Evolutionary conservation across 177 flowering plant species (phyloP).

Genomic region (Vitis hybrid): DNA sequence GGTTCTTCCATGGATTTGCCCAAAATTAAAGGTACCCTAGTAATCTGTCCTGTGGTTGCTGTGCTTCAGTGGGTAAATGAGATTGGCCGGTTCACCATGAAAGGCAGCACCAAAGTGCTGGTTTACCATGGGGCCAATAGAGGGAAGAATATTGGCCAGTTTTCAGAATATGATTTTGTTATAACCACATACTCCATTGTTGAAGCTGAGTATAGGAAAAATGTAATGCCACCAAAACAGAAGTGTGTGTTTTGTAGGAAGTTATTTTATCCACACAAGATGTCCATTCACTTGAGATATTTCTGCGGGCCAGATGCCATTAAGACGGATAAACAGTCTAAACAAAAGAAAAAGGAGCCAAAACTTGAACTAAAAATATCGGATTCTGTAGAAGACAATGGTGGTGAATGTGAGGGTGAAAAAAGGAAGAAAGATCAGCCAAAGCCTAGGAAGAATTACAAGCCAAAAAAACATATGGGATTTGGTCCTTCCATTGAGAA

Average conservation of each 20-base stretch:
- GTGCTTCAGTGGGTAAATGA: slow-evolving; percentile 83
- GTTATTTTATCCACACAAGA: slow-evolving; percentile 36
- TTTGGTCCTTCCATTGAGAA: slow-evolving; percentile 11
- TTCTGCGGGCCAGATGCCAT: slow-evolving; percentile 78
- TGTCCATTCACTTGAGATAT: slow-evolving; percentile 55
- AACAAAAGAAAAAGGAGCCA: slow-evolving; percentile 55
- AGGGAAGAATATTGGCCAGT: slow-evolving; percentile 36
- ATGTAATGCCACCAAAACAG: slow-evolving; percentile 71
- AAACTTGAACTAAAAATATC: slow-evolving; percentile 14
- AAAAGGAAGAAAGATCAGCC: slow-evolving; percentile 12
- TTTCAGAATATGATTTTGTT: slow-evolving; percentile 79
- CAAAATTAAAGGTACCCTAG: slow-evolving; percentile 66
- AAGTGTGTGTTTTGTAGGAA: slow-evolving; percentile 74
- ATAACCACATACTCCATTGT: slow-evolving; percentile 80
- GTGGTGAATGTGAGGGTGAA: slow-evolving; percentile 15
- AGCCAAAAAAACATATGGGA: slow-evolving; percentile 10
- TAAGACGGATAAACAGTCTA: slow-evolving; percentile 77
- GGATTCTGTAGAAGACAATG: slow-evolving; percentile 19
- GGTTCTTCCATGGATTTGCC: slow-evolving; percentile 45
- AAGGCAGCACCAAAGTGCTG: slow-evolving; percentile 73
- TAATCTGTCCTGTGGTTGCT: slow-evolving; percentile 87
- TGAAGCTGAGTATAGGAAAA: slow-evolving; percentile 73
- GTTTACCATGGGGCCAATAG: slow-evolving; percentile 83
- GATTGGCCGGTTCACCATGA: slow-evolving; percentile 59
- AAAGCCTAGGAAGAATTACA: slow-evolving; percentile 18